phyloP scores from a whole-genome alignment of 2,329 filamentous ascomycete species.

The Sclerotinia trifoliorum region DNA sequence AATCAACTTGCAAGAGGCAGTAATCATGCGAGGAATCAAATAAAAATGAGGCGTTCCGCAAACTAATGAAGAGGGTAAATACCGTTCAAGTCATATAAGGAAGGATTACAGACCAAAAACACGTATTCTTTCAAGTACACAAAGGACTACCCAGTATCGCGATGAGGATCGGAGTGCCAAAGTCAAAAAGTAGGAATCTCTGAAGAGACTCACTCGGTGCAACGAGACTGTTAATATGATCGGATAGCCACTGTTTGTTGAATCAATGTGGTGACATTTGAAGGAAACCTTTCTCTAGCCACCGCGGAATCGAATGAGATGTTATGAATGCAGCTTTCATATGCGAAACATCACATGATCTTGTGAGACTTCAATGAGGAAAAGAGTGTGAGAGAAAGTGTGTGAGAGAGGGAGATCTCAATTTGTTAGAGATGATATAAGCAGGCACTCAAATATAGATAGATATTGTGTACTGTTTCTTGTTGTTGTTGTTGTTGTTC shows the following conservation, averaged over 20 bases:
- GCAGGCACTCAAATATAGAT: background rate
- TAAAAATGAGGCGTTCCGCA: background rate
- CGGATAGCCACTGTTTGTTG: background rate
- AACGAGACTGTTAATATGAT: background rate
- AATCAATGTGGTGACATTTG: background rate
- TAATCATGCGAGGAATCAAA: background rate
- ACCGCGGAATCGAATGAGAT: background rate
- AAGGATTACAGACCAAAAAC: background rate
- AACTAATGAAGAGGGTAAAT: background rate
- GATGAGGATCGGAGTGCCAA: background rate
- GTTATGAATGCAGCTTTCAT: background rate
- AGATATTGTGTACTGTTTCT: background rate
- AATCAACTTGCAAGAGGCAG: background rate
- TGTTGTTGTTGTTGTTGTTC: too few relatives aligned
- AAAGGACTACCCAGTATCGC: background rate
- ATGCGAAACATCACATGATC: background rate
- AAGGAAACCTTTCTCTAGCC: background rate
- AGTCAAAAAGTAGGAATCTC: background rate
- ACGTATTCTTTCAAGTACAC: background rate
- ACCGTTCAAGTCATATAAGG: background rate
- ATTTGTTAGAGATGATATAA: background rate
- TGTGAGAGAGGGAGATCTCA: background rate
- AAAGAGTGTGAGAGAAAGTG: background rate
- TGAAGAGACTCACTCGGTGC: too few relatives aligned
- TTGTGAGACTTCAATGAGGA: too few relatives aligned